Base-by-base conservation (phyloP, 2,329 filamentous ascomycete species). In the Colletotrichum lupini region DNA sequence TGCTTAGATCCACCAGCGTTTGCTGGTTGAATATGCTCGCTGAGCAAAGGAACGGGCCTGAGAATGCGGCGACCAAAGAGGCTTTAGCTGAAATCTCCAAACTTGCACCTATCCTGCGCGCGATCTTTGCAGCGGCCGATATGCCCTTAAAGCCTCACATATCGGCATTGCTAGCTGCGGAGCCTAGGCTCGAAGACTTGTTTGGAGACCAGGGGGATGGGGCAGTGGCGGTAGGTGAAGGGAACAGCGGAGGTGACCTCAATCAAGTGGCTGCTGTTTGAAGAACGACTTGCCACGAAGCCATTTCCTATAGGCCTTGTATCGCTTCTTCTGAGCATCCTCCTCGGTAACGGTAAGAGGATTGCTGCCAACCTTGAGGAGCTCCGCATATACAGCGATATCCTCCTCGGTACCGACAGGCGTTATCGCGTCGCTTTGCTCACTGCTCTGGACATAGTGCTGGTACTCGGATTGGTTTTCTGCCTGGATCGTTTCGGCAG, bases 221-320 rank as follows among this genome's bases (percentile, higher is more conserved):
- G 9, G 42, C 12, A 28, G 35, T 37, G 30, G 12, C 11, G 6
- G 30, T 3, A 32, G 24, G 30, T 24, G 53, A 49, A 26, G 19
- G n/a, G 35, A n/a, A 30, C 6, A 16, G 42, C 7, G n/a, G 52
- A 16, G n/a, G 12, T 35, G 22, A 42, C 5, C 22, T 83, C 84
- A 90, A 75, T 90, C 89, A 65, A 90, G 86, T 58, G 92, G 91
- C 82, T 92, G 91, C 87, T 98, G 95, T 84, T 98, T 98, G 82
- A 98, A 98, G 78, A 98, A 89, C 78, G 95, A 98, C 86, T 98
- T 98, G 22, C 96, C 96, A 75, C 92, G 90, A 79, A 99, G 86
- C 96, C 97, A 99, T 83, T 98, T 97, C 78, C 92, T 87, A 83
- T 99, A 99, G 11, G 95, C 94, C 84, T 98, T 98, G 83, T 99